Base-by-base conservation (phyloP, 106 monocot species). In the Platanthera guangdongensis region DNA sequence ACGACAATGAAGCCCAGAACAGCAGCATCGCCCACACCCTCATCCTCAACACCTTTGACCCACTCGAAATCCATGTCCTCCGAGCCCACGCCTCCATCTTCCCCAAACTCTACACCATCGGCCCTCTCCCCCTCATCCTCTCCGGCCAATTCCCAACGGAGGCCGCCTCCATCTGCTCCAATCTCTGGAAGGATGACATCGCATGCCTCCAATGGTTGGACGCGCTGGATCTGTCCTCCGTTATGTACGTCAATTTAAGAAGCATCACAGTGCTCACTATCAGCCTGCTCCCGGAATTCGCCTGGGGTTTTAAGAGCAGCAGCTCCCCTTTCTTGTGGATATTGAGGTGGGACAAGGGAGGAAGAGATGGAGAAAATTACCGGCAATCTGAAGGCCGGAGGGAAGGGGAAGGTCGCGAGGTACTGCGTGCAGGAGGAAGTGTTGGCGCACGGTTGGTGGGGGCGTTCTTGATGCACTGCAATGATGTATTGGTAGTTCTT, bases 401-500 rank as follows among this genome's bases (percentile, higher is more conserved):
- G 68, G 12, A 78, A 88, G 54, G 78, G 88, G 0, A 12, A 79
- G 4, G 19, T 88, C 5, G 55, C 80, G 55, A 82, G 85, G 47
- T 91, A 88, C 88, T 91, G 91, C 73, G 79, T 77, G 22, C 88
- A 88, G 59, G 83, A 87, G 65, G 50, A 78, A 25, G 89, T 92
- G 11, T 85, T 92, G 9, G 30, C 51, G 2, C 86, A 92, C 77
- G 76, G 80, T 53, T 86, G 8, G 69, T 92, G 2, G 88, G 86
- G 0, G 84, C 74, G 60, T 92, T 88, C 59, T 69, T 92, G 60
- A 92, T 84, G 47, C 91, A 88, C 80, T 50, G 82, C 45, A 86
- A 88, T 90, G 87, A 71, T 90, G 4, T 87, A 83, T 74, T 89
- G 89, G 87, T 86, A 89, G 3, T 79, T 83, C 81, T 89, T 92